Percentiles rank a stretch among this genome's conserved stretches.
Evolutionary conservation across 345 rosid species (phyloP).

Genomic region (Citrus inodora): DNA sequence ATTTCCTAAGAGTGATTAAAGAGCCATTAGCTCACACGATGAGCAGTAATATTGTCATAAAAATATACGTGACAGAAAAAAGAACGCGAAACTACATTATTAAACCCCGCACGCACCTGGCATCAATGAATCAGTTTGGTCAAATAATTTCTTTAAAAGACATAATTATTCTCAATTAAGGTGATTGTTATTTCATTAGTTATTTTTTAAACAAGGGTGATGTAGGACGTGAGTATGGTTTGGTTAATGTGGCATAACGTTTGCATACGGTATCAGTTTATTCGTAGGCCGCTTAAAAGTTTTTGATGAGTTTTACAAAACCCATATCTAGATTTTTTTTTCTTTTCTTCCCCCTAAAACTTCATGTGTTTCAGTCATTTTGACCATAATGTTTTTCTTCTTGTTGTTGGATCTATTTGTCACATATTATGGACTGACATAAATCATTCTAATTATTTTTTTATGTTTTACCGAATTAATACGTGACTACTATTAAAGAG

Average conservation of each 20-base stretch:
- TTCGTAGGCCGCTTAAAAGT: no score
- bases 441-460: no score
- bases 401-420: no score
- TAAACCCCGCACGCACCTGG: background rate
- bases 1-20: background rate
- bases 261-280: no score
- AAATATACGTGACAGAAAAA: background rate
- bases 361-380: no score
- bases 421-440: no score
- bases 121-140: background rate
- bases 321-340: no score
- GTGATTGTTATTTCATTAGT: background rate
- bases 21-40: background rate
- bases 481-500: no score
- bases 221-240: no score
- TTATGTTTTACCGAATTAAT: no score
- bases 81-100: background rate
- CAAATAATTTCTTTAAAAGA: background rate
- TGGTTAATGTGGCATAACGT: no score
- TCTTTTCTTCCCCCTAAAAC: rapidly evolving
- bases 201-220: background rate
- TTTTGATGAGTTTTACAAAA: no score
- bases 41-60: background rate
- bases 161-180: background rate
- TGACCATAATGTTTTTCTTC: rapidly evolving